Evolutionary conservation across 2,329 filamentous ascomycete species (phyloP), one percentile per base, ranked within the genome.

Genomic region (Ceratocystis alfenasii): DNA sequence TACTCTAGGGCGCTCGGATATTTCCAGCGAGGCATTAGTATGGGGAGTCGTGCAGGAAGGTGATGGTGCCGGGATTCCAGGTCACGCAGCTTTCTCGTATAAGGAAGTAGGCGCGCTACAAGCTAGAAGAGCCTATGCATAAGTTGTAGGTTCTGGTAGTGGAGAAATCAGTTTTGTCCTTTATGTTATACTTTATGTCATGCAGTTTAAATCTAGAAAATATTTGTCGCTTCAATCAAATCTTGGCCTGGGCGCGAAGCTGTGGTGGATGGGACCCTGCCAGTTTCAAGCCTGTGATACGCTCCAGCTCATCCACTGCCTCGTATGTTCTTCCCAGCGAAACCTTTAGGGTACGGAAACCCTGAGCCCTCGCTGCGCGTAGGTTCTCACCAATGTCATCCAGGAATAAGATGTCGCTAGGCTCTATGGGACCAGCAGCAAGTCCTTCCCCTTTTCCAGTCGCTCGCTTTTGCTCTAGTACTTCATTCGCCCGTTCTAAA

Each of bases 381-480:
- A 97, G 75, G 74, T 99, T 99, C 75, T 92, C 86, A 1, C 94
- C 94, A 74, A 99, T 96, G 71, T 96, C 92, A 74, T 96, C 94
- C 62, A 96, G 76, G 73, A 99, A 99, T 3, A 95, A 76, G 57
- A 96, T 79, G 65, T 96, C 90, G 0, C 77, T 77, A 0, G 87
- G 77, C 66, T 77, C 74, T 7, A 95, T 78, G 0, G 80, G 78
- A 3, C 64, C 20, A 10, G 28, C 17, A 15, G 6, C 30, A 8
- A 25, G 15, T 5, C 10, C 7, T 5, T 30, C 25, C 5, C 20
- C 5, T 77, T 75, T 17, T 74, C 74, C 74, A 30, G 65, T 57
- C 15, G 25, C 53, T 30, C 44, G 55, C 28, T 59, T 22, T 12
- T 36, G 55, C 55, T 22, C 79, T 1, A 86, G 84, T 69, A 83